Percentiles rank a stretch among this genome's conserved stretches.
These are phyloP conservation scores for Colletotrichum magnum DNA, from an alignment of 2,329 filamentous ascomycete genomes.

Conservation along the genomic window DNA sequence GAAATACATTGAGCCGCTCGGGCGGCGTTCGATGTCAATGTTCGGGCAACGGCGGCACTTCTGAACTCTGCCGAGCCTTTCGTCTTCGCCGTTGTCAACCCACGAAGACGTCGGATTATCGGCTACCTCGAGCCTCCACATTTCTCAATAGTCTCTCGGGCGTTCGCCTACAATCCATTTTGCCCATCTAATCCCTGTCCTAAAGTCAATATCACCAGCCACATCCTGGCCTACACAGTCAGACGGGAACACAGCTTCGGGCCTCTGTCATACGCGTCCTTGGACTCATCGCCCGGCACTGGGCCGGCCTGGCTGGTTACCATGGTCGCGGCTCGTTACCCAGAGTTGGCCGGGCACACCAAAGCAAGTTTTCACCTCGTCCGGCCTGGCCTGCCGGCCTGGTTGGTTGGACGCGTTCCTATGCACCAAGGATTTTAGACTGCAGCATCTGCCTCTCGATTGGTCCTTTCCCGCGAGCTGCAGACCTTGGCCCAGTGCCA, in stretches of 20 bases:
- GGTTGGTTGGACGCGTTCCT: constrained; percentile 41
- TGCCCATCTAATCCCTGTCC: neutral
- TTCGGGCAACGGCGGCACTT: constrained; percentile 31
- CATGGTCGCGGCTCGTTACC: constrained; percentile 9
- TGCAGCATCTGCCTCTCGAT: constrained; percentile 21
- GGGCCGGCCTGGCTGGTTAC: neutral
- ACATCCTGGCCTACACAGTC: neutral
- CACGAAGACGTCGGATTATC: neutral
- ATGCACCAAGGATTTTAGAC: constrained; percentile 31
- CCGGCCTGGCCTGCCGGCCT: neutral
- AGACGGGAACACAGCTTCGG: neutral
- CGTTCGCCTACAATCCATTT: neutral
- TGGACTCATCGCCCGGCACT: constrained; percentile 1
- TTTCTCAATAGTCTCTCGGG: neutral
- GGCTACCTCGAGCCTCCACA: neutral
- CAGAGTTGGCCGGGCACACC: constrained; percentile 11
- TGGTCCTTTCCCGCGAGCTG: constrained; percentile 22
- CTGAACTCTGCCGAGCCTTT: constrained; percentile 17
- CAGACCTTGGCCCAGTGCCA: constrained; percentile 29
- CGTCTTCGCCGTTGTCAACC: neutral
- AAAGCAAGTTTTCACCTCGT: constrained; percentile 38
- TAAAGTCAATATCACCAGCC: neutral
- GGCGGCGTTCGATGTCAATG: constrained; percentile 22
- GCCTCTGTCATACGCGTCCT: constrained; percentile 5
- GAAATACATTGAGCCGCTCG: constrained; percentile 10